phyloP scores from a whole-genome alignment of 148 eudicot species.

The Vaccinium darrowii region DNA sequence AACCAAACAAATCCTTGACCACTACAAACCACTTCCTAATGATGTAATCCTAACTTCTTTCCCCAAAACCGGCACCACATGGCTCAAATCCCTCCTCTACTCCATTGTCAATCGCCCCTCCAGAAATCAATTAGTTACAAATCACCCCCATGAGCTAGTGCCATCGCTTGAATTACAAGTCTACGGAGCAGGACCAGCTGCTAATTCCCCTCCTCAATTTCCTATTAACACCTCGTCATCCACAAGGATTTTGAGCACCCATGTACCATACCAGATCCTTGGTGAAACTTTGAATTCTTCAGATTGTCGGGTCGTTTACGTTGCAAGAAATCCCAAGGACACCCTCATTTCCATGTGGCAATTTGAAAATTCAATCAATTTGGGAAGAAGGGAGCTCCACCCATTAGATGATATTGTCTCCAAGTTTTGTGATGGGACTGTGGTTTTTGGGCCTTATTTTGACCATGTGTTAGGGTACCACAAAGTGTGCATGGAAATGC shows the following conservation, averaged over 20 bases:
- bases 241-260: conserved; percentile 24
- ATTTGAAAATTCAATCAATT: conserved; percentile 14
- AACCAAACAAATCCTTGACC: not conserved
- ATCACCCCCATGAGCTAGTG: not conserved
- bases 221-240: conserved; percentile 5
- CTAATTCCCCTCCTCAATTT: not conserved
- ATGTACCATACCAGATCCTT: conserved; percentile 26
- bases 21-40: not conserved
- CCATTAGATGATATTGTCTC: conserved; percentile 26
- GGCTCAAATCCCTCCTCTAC: not conserved
- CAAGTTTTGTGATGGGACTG: conserved; percentile 20
- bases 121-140: not conserved
- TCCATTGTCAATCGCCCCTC: not conserved
- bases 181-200: not conserved
- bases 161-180: not conserved
- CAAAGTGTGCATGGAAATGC: conserved; percentile 24
- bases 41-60: not conserved
- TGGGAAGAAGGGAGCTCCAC: not conserved
- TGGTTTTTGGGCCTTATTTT: conserved; percentile 23
- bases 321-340: conserved; percentile 37
- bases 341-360: conserved; percentile 29
- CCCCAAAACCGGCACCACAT: not conserved
- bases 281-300: conserved; percentile 13
- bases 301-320: conserved; percentile 23
- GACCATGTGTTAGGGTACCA: conserved; percentile 31